Evolutionary conservation across 116 monocot species (phyloP), one percentile per base, ranked within the genome.

Genomic region (Thalassia testudinum): DNA sequence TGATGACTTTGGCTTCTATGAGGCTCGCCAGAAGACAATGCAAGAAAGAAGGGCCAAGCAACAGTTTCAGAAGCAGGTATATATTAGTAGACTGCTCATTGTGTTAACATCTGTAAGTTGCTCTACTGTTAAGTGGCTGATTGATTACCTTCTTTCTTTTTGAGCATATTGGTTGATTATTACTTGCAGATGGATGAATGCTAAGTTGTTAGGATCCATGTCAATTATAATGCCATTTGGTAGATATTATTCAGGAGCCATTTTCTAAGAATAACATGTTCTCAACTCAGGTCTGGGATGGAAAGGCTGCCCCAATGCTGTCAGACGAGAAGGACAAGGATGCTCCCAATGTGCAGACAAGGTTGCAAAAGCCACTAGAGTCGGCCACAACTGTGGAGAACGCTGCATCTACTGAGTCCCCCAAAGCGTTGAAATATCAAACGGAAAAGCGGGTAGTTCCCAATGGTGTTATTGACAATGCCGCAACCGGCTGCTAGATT

Each of bases 1-100:
- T 61, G 95, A 95, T 70, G 95, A 95, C 52, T 88, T 95, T 34
- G 44, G 50, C 26, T 92, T 86, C 55, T 92, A 92, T 54, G 92
- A 92, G 52, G 56, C 52, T 15, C 77, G 86, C 1, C 76, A 92
- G 71, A 92, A 83, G 67, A 60, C 66, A 1, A 77, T 92, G 78
- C 79, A 80, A 66, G 83, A 86, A 37, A 80, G 67, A 48, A 66
- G 70, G 37, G 65, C 70, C 8, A 86, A 80, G 57, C 88, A 81
- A 53, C 83, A 78, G 57, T 62, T 79, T 55, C 80, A 64, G 64
- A 89, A 75, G 48, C 80, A 74, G 83, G 89, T 49, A 77, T 50
- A 64, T 44, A 1, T 20, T 38, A 38, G 18, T 56, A 1, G 15
- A 18, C 30, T 12, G 26, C 7, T 23, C n/a, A 7, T 37, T 19